Evolutionary conservation across 2,329 filamentous ascomycete species (phyloP).

Genomic region (Colletotrichum lentis): DNA sequence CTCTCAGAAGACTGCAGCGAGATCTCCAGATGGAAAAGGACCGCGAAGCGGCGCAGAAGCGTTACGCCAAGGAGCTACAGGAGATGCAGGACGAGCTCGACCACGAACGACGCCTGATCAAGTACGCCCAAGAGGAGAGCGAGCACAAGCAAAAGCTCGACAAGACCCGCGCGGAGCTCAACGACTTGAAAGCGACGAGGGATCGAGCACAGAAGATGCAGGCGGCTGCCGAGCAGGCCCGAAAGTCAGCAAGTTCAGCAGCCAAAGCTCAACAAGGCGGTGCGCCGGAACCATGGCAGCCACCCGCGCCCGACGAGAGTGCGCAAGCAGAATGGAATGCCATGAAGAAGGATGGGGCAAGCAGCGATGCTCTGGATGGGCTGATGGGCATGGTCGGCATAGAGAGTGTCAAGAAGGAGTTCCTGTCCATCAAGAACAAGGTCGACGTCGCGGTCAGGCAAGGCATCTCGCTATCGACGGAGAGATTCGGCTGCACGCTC

Average conservation of each 20-base stretch:
- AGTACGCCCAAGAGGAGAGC: conserved; percentile 55
- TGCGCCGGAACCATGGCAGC: too few species aligned
- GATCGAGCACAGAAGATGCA: conserved; percentile 37
- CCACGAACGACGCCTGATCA: conserved; percentile 53
- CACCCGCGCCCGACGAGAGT: conserved; percentile 26
- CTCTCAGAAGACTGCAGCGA: conserved; percentile 53
- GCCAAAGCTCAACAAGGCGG: neutral
- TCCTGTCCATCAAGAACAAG: conserved; percentile 69
- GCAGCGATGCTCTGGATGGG: conserved; percentile 64
- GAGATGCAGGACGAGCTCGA: conserved; percentile 64
- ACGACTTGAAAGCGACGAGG: conserved; percentile 48
- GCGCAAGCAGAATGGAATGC: conserved; percentile 67
- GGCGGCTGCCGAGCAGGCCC: conserved; percentile 4
- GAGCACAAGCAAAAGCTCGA: conserved; percentile 54
- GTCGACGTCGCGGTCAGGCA: conserved; percentile 70
- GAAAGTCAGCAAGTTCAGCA: neutral
- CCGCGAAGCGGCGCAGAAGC: conserved; percentile 53
- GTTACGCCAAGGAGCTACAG: conserved; percentile 56
- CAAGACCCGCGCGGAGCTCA: conserved; percentile 58
- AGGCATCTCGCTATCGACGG: conserved; percentile 59
- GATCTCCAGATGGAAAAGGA: conserved; percentile 61
- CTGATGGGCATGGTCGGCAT: conserved; percentile 77
- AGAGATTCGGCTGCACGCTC: conserved; percentile 69
- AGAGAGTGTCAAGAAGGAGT: conserved; percentile 71
- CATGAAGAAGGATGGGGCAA: conserved; percentile 61